Percentiles rank a stretch among this genome's conserved stretches.
phyloP scores from a whole-genome alignment of 1,284 basidiomycete species.

The Ustilago tritici region DNA sequence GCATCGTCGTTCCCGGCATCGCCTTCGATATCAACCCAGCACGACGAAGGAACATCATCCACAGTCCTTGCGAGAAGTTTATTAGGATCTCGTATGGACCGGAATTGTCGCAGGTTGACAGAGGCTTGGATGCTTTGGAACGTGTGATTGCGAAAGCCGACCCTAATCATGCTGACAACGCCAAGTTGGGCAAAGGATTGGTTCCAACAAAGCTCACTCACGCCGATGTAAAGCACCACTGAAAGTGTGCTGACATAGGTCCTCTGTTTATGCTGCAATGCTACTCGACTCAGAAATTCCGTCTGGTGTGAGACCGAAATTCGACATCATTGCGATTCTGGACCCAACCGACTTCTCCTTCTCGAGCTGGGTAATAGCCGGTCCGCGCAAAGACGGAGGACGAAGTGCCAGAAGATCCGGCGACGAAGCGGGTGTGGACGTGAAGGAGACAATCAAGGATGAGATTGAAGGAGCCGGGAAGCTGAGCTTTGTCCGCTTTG shows the following conservation, averaged over 20 bases:
- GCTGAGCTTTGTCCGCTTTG: too few relatives aligned
- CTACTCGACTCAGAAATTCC: background rate
- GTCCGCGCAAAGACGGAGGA: too few relatives aligned
- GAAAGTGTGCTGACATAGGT: background rate
- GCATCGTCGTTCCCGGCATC: conserved; percentile 84
- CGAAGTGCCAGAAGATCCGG: too few relatives aligned
- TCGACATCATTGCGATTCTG: too few relatives aligned
- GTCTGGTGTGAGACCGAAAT: too few relatives aligned
- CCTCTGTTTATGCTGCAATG: background rate
- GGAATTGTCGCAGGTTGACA: conserved; percentile 81
- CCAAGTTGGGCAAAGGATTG: conserved; percentile 58
- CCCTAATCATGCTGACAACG: conserved; percentile 68
- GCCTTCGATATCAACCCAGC: conserved; percentile 79
- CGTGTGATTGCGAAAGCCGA: conserved; percentile 80
- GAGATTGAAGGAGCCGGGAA: too few relatives aligned
- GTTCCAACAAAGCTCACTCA: conserved; percentile 31
- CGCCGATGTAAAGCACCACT: conserved; percentile 32
- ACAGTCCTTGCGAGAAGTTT: conserved; percentile 75
- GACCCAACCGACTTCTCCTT: too few relatives aligned
- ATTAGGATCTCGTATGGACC: conserved; percentile 80
- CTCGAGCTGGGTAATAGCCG: too few relatives aligned
- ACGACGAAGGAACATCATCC: conserved; percentile 79
- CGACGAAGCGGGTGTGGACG: too few relatives aligned
- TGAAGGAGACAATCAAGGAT: too few relatives aligned
- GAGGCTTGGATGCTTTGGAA: conserved; percentile 85